Evolutionary conservation across 306 rosid species (phyloP).

Genomic region (Nissolia schottii): DNA sequence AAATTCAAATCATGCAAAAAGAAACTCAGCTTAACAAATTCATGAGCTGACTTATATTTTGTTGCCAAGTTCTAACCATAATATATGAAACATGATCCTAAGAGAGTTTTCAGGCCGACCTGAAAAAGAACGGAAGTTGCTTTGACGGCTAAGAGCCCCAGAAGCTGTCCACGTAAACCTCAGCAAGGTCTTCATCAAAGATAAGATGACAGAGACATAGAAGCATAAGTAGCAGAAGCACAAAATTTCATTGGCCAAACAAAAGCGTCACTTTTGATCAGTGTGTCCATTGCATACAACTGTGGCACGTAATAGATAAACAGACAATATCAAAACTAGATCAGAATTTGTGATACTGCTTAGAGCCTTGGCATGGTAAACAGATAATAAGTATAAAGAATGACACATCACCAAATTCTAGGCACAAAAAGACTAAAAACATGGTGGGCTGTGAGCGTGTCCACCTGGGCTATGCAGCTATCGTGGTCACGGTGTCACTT

Average conservation of each 20-base stretch:
- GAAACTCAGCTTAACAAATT: neutral
- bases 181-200: slow-evolving; percentile 12
- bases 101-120: neutral
- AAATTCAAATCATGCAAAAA: neutral
- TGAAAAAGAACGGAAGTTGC: neutral
- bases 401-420: slow-evolving; percentile 25
- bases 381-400: neutral
- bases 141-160: neutral
- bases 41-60: neutral
- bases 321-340: neutral
- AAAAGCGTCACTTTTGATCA: slow-evolving; percentile 3
- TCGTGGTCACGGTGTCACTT: slow-evolving; percentile 24
- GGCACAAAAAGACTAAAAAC: slow-evolving; percentile 8
- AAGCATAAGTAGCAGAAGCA: neutral
- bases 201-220: slow-evolving; percentile 15
- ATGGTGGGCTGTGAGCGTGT: neutral
- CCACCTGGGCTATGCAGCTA: neutral
- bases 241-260: slow-evolving; percentile 7
- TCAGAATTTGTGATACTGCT: slow-evolving; percentile 3
- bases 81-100: neutral
- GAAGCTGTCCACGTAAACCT: slow-evolving; percentile 7
- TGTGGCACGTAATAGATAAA: slow-evolving; percentile 21
- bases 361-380: neutral
- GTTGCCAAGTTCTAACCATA: neutral
- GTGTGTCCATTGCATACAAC: neutral